A percentile compares a stretch with the other conserved stretches of the same genome.
These are phyloP conservation scores for Obelidium mucronatum DNA, from an alignment of 192 early-diverging fungal species.

Conservation along the genomic window DNA sequence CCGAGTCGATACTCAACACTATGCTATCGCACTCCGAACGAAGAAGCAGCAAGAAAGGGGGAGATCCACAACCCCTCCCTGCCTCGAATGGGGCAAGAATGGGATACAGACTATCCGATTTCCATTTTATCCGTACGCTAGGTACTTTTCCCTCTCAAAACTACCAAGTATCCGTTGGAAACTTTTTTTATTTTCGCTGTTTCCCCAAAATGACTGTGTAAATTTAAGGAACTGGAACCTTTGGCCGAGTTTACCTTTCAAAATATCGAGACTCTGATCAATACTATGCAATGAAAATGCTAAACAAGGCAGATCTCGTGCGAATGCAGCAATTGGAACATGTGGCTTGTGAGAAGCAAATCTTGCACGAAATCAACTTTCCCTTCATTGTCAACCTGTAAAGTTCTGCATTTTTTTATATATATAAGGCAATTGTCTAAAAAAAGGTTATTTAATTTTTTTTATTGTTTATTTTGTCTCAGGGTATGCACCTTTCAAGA, in stretches of 20 bases:
- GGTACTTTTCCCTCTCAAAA: constrained; percentile 36
- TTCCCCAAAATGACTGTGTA: too few relatives aligned
- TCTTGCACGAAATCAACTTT: constrained; percentile 79
- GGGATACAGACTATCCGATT: constrained; percentile 53
- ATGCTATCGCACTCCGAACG: too few relatives aligned
- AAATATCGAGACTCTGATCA: constrained; percentile 70
- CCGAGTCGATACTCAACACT: too few relatives aligned
- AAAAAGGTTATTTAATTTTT: not conserved
- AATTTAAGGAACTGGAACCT: constrained; percentile 84
- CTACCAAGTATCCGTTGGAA: not conserved
- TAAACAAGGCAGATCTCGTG: constrained; percentile 86
- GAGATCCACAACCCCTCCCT: too few relatives aligned
- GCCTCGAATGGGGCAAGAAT: constrained; percentile 50
- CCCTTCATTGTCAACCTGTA: constrained; percentile 85
- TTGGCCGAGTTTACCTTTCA: constrained; percentile 90
- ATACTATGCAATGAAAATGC: constrained; percentile 91
- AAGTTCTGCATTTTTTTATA: too few relatives aligned
- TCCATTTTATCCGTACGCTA: constrained; percentile 54
- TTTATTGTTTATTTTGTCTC: too few relatives aligned
- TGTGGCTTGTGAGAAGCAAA: constrained; percentile 89
- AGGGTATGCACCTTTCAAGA: constrained; percentile 88
- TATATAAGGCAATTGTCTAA: constrained; percentile 48
- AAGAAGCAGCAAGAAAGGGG: too few relatives aligned
- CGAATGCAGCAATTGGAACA: constrained; percentile 92
- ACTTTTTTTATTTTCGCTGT: too few relatives aligned